A percentile compares a stretch with the other conserved stretches of the same genome.
phyloP scores from a whole-genome alignment of 176 grass and related monocot genomes.

The Urochloa ruziziensis region DNA sequence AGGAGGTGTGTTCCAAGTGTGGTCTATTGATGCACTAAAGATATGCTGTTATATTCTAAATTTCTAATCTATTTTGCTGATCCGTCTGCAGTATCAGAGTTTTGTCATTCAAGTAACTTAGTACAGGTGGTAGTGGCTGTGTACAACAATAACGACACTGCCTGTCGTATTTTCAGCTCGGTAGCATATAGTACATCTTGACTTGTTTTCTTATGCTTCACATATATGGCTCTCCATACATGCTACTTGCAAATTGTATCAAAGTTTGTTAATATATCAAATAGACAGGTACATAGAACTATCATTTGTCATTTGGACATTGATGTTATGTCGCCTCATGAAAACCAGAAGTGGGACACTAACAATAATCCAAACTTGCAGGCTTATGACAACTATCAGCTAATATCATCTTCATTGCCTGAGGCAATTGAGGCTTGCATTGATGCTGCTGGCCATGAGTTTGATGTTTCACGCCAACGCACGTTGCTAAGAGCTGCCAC shows the following conservation, averaged over 20 bases:
- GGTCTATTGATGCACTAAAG: not conserved
- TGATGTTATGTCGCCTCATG: conserved; percentile 28
- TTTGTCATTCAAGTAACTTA: not conserved
- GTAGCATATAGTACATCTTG: not conserved
- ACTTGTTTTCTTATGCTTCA: not conserved
- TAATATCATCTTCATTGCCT: conserved; percentile 71
- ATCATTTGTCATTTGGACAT: not conserved
- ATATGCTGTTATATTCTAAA: not conserved
- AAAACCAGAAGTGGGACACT: not conserved
- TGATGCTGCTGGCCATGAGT: conserved; percentile 91
- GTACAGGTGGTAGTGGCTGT: not conserved
- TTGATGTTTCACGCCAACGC: conserved; percentile 91
- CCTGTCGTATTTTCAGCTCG: conserved; percentile 10
- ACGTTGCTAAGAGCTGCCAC: conserved; percentile 79
- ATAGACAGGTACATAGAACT: not conserved
- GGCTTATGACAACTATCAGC: conserved; percentile 93
- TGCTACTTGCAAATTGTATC: conserved; percentile 16
- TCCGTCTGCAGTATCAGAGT: not conserved
- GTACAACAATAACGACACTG: not conserved
- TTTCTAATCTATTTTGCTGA: not conserved
- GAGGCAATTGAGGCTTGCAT: conserved; percentile 92
- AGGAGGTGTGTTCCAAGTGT: not conserved
- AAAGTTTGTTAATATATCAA: not conserved
- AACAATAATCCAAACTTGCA: conserved; percentile 31
- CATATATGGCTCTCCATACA: conserved; percentile 6